Evolutionary conservation across 441 rosid species (phyloP).

Genomic region (Jatropha podagrica): DNA sequence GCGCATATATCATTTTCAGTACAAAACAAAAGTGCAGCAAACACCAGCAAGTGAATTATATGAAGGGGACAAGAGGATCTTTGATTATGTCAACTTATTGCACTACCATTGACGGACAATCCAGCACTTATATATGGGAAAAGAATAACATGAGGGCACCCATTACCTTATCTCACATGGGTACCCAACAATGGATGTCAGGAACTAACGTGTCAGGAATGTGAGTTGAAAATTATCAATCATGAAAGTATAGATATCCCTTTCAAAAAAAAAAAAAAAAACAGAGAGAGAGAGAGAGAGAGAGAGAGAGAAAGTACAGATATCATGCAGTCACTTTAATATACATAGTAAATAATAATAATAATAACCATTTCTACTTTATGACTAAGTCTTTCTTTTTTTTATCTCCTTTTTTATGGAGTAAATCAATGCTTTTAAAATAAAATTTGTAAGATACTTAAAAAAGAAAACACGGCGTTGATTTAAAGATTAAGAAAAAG

Average conservation of each 20-base stretch:
- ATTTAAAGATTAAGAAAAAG: background rate
- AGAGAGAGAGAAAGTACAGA: background rate
- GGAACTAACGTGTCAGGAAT: slow-evolving; percentile 23
- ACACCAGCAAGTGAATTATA: slow-evolving; percentile 12
- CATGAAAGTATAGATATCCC: background rate
- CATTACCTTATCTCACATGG: slow-evolving; percentile 32
- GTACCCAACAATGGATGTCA: slow-evolving; percentile 24
- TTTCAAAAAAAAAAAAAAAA: too few species aligned
- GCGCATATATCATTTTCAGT: slow-evolving; percentile 21
- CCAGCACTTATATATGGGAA: slow-evolving; percentile 23
- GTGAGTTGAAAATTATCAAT: slow-evolving; percentile 18
- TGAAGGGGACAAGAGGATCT: slow-evolving; percentile 12
- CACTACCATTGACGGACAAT: slow-evolving; percentile 18
- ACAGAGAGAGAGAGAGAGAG: too few species aligned
- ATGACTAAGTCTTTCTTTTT: background rate
- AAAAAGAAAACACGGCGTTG: too few species aligned
- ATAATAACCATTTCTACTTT: background rate
- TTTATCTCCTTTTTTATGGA: background rate
- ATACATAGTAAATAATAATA: background rate
- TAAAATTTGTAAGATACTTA: background rate
- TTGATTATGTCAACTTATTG: slow-evolving; percentile 26
- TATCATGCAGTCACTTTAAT: background rate
- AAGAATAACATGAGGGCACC: slow-evolving; percentile 13
- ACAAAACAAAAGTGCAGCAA: slow-evolving; percentile 16
- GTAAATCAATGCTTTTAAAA: background rate